Percentiles rank a stretch among this genome's conserved stretches.
Conservation (phyloP, 306 rosid species). For the Lotus japonicus region DNA sequence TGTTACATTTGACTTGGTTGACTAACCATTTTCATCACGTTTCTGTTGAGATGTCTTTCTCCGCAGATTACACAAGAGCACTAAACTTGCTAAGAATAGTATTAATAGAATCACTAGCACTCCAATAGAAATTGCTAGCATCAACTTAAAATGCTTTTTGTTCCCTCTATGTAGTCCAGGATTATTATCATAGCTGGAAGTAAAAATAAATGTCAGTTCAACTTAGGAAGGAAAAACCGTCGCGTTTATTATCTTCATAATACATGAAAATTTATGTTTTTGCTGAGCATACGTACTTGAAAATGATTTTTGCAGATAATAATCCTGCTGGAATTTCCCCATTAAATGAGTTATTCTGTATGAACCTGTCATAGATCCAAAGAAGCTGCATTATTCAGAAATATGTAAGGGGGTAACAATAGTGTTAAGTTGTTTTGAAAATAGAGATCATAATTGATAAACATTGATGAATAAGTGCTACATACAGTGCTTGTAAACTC, state of each 20-base stretch:
- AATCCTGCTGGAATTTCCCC: slow-evolving; percentile 81
- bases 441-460: slow-evolving; percentile 6
- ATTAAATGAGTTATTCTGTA: slow-evolving; percentile 79
- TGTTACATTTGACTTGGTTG: background rate
- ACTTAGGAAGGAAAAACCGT: background rate
- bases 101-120: slow-evolving; percentile 41
- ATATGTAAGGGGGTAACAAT: background rate
- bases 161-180: slow-evolving; percentile 41
- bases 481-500: slow-evolving; percentile 81
- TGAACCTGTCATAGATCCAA: slow-evolving; percentile 53
- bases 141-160: slow-evolving; percentile 55
- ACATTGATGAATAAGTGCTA: slow-evolving; percentile 14
- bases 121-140: slow-evolving; percentile 64
- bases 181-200: slow-evolving; percentile 60
- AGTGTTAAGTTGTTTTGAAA: background rate
- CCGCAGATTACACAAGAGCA: slow-evolving; percentile 35
- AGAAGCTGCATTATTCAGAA: slow-evolving; percentile 16
- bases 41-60: slow-evolving; percentile 39
- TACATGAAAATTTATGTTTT: background rate
- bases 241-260: background rate
- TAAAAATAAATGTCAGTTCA: slow-evolving; percentile 18
- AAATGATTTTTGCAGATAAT: slow-evolving; percentile 47
- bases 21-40: slow-evolving; percentile 53
- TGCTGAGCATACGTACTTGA: slow-evolving; percentile 47
- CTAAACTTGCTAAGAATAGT: slow-evolving; percentile 52